Evolutionary conservation across 1,139 yeast genomes (phyloP).

Genomic region (Yamadazyma atmosphaerica): DNA sequence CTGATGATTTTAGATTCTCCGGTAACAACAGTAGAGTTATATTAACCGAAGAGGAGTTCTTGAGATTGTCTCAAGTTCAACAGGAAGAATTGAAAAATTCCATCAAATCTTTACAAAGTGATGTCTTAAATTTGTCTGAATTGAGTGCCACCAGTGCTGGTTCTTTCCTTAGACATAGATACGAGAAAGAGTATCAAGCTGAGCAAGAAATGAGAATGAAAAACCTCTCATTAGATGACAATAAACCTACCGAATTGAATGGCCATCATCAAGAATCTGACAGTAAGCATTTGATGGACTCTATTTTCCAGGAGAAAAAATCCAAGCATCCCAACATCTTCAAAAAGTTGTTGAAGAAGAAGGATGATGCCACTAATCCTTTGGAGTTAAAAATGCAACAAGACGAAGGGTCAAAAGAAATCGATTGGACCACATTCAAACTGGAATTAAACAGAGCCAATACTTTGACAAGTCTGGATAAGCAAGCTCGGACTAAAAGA

Average conservation of each 20-base stretch:
- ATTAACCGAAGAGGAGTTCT: conserved; percentile 32
- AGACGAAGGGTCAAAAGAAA: conserved; percentile 26
- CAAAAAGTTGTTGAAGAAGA: conserved; percentile 47
- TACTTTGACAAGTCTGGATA: conserved; percentile 69
- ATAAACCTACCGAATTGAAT: conserved; percentile 13
- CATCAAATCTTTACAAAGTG: conserved; percentile 46
- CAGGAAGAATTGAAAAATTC: conserved; percentile 45
- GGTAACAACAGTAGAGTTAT: conserved; percentile 21
- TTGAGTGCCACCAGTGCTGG: conserved; percentile 91
- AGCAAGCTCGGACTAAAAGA: conserved; percentile 65
- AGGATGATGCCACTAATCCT: conserved; percentile 28
- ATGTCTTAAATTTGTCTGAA: conserved; percentile 55
- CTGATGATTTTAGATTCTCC: conserved; percentile 39
- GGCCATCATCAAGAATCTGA: conserved; percentile 17
- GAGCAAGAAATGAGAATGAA: conserved; percentile 24
- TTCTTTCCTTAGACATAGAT: conserved; percentile 71
- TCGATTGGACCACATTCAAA: conserved; percentile 45
- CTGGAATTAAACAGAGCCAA: conserved; percentile 73
- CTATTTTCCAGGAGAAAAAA: conserved; percentile 48
- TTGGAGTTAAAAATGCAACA: conserved; percentile 35
- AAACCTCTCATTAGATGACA: conserved; percentile 20
- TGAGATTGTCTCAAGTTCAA: conserved; percentile 30
- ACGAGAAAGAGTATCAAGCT: conserved; percentile 37
- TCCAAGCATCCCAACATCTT: conserved; percentile 53
- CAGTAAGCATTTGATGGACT: conserved; percentile 34